These are phyloP conservation scores for Kluyveromyces wickerhamii DNA, from an alignment of 805 yeast genomes.

Conservation along the genomic window DNA sequence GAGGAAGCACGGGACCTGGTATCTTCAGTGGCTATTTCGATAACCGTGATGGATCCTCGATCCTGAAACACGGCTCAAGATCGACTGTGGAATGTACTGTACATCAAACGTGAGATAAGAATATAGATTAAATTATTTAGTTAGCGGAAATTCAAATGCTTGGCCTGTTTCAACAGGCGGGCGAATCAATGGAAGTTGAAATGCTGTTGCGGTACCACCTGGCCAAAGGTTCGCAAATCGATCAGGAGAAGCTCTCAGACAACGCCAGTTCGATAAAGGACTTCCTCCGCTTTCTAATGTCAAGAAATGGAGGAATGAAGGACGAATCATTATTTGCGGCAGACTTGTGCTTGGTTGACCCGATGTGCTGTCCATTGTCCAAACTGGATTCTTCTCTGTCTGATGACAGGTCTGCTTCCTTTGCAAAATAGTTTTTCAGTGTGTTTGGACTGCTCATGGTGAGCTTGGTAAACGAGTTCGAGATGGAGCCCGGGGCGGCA, in stretches of 20 bases:
- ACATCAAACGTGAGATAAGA: too few species aligned
- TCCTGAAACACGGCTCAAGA: too few species aligned
- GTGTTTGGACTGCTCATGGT: background rate
- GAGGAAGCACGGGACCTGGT: too few species aligned
- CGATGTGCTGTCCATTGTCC: background rate
- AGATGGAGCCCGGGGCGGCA: constrained; percentile 1
- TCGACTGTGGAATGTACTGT: too few species aligned
- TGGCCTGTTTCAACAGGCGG: too few species aligned
- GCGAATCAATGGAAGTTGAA: too few species aligned
- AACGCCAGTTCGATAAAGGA: constrained; percentile 19
- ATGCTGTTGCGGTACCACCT: too few species aligned
- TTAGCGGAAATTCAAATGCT: too few species aligned
- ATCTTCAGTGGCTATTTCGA: too few species aligned
- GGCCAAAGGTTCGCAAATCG: background rate
- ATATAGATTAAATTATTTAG: too few species aligned
- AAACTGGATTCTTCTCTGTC: background rate
- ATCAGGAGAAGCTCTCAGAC: constrained; percentile 14
- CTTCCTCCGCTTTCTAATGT: constrained; percentile 11
- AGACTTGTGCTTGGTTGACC: background rate
- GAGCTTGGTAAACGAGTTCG: constrained; percentile 1
- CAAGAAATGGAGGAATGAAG: constrained; percentile 1
- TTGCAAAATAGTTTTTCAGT: background rate
- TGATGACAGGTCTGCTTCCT: background rate
- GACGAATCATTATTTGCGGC: background rate
- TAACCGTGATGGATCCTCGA: too few species aligned